Percentiles rank a stretch among this genome's conserved stretches.
These are phyloP conservation scores for Candida tunisiensis DNA, from an alignment of 1,139 yeast genomes.

Conservation along the genomic window DNA sequence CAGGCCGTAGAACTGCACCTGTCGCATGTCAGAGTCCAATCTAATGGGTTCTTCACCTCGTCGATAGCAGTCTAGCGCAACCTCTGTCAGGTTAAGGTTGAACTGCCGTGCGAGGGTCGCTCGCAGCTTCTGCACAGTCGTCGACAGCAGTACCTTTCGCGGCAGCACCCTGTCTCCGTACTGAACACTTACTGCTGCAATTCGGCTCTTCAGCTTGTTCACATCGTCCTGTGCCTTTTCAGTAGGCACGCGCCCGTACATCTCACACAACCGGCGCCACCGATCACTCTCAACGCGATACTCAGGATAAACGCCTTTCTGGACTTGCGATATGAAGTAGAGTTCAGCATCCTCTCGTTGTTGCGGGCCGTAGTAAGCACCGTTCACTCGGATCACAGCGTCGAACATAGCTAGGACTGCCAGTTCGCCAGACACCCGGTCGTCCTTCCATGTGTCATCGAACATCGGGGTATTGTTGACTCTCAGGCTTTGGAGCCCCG, in stretches of 20 bases:
- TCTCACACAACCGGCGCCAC: conserved; percentile 16
- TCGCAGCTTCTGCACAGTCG: conserved; percentile 10
- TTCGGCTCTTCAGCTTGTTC: conserved; percentile 5
- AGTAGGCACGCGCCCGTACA: conserved; percentile 15
- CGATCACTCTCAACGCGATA: conserved; percentile 13
- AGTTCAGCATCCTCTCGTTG: conserved; percentile 53
- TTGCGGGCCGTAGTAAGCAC: conserved; percentile 27
- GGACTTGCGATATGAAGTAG: conserved; percentile 42
- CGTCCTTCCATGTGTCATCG: no score
- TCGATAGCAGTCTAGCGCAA: neutral
- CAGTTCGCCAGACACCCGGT: no score
- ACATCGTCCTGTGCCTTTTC: conserved; percentile 2
- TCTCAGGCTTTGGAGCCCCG: no score
- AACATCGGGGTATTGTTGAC: no score
- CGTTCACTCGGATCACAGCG: no score
- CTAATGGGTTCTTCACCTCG: neutral
- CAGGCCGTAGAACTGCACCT: neutral
- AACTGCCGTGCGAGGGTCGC: conserved; percentile 6
- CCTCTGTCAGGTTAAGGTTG: neutral
- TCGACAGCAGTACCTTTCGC: conserved; percentile 7
- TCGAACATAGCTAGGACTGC: no score
- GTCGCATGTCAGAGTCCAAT: neutral
- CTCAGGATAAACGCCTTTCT: conserved; percentile 15
- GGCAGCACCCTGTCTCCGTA: conserved; percentile 4
- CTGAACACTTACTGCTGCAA: conserved; percentile 6